Evolutionary conservation across 1,284 basidiomycete species (phyloP).

Genomic region (Tetrapyrgos nigripes): DNA sequence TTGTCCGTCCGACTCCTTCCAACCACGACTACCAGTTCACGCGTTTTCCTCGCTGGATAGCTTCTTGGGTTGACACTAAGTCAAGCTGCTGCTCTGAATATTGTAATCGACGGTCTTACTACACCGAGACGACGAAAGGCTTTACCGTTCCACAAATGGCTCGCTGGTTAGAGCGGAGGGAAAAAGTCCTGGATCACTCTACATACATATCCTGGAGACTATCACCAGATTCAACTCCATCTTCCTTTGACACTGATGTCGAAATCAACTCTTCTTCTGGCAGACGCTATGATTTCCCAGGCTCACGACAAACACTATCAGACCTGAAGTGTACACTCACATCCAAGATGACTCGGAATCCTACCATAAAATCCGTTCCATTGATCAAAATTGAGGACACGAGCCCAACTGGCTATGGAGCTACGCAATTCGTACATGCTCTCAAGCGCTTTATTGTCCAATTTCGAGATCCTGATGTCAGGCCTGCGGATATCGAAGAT

Average conservation of each 20-base stretch:
- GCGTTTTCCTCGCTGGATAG: too few species aligned
- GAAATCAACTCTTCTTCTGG: background rate
- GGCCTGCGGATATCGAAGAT: background rate
- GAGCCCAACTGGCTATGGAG: background rate
- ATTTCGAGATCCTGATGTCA: background rate
- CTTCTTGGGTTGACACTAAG: too few species aligned
- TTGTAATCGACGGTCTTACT: too few species aligned
- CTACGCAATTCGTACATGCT: background rate
- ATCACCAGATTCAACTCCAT: background rate
- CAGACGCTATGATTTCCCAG: constrained; percentile 2
- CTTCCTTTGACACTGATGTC: background rate
- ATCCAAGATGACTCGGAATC: background rate
- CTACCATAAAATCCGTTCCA: constrained; percentile 1
- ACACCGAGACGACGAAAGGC: too few species aligned
- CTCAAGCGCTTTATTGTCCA: background rate
- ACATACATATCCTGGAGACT: constrained; percentile 25
- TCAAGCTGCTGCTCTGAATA: too few species aligned
- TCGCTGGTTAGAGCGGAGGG: constrained; percentile 25
- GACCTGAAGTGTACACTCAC: background rate
- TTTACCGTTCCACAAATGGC: constrained; percentile 45
- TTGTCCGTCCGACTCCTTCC: too few species aligned
- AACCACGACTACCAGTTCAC: too few species aligned
- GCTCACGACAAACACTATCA: background rate
- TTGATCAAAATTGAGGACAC: constrained; percentile 1
- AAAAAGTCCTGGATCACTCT: constrained; percentile 13